Conservation (phyloP, 768 basidiomycete species). For the Royoungia palumana region DNA sequence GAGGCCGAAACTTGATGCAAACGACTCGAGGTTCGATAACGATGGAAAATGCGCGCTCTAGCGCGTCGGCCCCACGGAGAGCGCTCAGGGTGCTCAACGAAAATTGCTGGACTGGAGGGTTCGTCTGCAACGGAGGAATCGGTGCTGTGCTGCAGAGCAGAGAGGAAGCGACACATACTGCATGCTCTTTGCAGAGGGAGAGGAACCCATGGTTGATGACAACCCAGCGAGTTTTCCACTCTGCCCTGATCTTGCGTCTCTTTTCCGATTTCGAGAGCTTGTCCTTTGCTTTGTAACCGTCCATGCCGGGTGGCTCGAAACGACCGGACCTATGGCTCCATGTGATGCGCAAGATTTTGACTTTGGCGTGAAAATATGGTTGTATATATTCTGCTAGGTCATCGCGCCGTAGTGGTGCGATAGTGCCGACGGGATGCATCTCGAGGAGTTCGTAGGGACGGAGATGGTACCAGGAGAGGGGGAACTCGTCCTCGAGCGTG, state of each 20-base stretch:
- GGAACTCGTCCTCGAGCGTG: constrained; percentile 63
- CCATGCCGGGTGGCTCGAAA: constrained; percentile 23
- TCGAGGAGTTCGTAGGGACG: constrained; percentile 67
- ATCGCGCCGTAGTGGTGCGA: constrained; percentile 44
- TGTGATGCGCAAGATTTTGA: constrained; percentile 48
- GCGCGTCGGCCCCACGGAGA: constrained; percentile 44
- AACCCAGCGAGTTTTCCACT: constrained; percentile 64
- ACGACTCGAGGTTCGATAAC: constrained; percentile 31
- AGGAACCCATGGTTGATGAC: constrained; percentile 57
- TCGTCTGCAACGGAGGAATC: constrained; percentile 34
- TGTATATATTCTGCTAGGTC: constrained; percentile 43
- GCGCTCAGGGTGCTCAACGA: constrained; percentile 40
- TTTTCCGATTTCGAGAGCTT: constrained; percentile 21
- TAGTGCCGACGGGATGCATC: constrained; percentile 46
- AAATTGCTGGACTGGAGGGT: constrained; percentile 36
- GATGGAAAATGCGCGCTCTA: constrained; percentile 30
- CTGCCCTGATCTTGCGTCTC: constrained; percentile 39
- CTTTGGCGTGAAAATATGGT: constrained; percentile 58
- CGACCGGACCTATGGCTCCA: constrained; percentile 29
- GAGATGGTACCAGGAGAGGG: constrained; percentile 56
- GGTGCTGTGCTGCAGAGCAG: neutral
- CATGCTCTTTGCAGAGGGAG: constrained; percentile 49
- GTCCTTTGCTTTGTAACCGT: constrained; percentile 14
- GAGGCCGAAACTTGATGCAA: constrained; percentile 39
- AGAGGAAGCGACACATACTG: constrained; percentile 38